Evolutionary conservation across 2,329 filamentous ascomycete species (phyloP).

Genomic region (Teratosphaeria zuluensis): DNA sequence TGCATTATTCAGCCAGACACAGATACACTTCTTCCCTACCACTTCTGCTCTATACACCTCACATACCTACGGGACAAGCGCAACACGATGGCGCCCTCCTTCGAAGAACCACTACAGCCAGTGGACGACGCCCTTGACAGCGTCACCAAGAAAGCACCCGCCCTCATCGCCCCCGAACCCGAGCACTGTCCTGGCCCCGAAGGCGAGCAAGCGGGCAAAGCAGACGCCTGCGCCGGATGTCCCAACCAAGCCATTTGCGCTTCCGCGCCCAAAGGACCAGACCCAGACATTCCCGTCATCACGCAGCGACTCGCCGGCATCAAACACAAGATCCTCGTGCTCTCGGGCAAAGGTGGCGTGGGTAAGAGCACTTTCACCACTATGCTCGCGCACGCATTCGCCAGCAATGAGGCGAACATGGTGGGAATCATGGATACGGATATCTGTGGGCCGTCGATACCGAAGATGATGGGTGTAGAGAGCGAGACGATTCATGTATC

Average conservation of each 20-base stretch:
- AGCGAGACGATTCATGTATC: slow-evolving; percentile 87
- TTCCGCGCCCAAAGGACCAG: slow-evolving; percentile 85
- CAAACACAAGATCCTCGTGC: slow-evolving; percentile 82
- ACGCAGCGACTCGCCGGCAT: slow-evolving; percentile 71
- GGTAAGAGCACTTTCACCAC: slow-evolving; percentile 92
- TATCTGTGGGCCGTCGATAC: slow-evolving; percentile 91
- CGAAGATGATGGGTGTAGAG: slow-evolving; percentile 98
- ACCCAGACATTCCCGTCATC: slow-evolving; percentile 86
- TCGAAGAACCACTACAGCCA: slow-evolving; percentile 56
- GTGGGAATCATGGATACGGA: slow-evolving; percentile 98
- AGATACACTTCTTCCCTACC: not conserved
- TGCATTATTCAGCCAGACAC: not conserved
- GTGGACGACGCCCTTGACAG: slow-evolving; percentile 57
- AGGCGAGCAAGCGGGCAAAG: slow-evolving; percentile 55
- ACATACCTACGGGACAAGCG: not conserved
- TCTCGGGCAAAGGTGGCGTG: slow-evolving; percentile 92
- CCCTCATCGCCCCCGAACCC: slow-evolving; percentile 87
- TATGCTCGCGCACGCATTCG: slow-evolving; percentile 81
- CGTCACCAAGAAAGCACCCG: slow-evolving; percentile 63
- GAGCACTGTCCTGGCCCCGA: slow-evolving; percentile 92
- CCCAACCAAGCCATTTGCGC: slow-evolving; percentile 95
- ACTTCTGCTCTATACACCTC: not conserved
- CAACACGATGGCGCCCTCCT: slow-evolving; percentile 62
- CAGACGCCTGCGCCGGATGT: slow-evolving; percentile 84
- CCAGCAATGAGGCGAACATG: slow-evolving; percentile 63